Base-by-base conservation (phyloP, 2,329 filamentous ascomycete species). In the Ambrosiella cleistominuta region DNA sequence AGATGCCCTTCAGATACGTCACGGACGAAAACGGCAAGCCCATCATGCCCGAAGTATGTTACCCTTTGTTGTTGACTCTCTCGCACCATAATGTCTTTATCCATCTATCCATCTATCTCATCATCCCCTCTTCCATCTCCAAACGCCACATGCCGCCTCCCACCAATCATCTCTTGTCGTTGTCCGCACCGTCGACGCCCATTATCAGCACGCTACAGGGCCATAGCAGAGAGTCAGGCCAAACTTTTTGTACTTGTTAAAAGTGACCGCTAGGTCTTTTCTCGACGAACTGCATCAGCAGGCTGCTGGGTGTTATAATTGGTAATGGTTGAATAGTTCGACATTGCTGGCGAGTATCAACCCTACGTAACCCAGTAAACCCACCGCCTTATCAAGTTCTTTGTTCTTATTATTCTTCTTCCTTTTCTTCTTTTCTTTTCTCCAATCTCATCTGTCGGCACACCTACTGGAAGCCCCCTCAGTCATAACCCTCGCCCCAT, bases 1-100 rank as follows among this genome's bases (percentile, higher is more conserved):
- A 95, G 70, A 97, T 98, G 93, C 93, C 93, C 0, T 98, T 98
- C 71, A 87, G 93, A 64, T 98, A 98, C 68, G 90, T 98, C 55
- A 84, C 80, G 67, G 83, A 78, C 56, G 72, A 79, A 9, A 74
- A 86, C 59, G 88, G 86, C 50, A 75, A 87, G 64, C 88, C 90
- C 0, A 82, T 96, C 60, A 95, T 98, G 89, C 93, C 93, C 19
- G 78, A 86, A 73, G 90, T 95, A 71, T 72, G 76, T 68, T 9
- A 36, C 44, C 37, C 37, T 56, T 44, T 50, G 38, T 38, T 38
- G 27, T 56, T 59, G 55, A 57, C 50, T 35, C 40, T 60, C 0
- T 12, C n/a, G 8, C 12, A 37, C 51, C 57, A 9, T 35, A 15
- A 12, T n/a, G 15, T 56, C 5, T 39, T 52, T 59, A 15, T 57